Evolutionary conservation across 305 asterid species (phyloP), one percentile per base, ranked within the genome.

Genomic region (Plantago rigida): DNA sequence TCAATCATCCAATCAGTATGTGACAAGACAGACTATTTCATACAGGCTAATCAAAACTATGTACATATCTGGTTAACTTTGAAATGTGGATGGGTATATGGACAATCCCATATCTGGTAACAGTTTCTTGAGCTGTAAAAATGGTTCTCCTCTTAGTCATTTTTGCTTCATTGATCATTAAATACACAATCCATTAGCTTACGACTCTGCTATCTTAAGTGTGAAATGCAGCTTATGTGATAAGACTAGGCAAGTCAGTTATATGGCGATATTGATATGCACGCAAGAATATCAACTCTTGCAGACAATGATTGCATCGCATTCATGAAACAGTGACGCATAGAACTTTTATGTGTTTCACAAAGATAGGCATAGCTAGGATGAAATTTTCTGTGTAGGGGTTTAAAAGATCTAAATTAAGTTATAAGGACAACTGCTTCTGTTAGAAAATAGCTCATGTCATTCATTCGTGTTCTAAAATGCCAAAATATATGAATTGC

Each of bases 201-300:
- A 54, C 45, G 59, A 54, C 59, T 24, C 59, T 54, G 59, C 19
- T 53, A 53, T 53, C 15, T 36, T 4, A 13, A 55, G 46, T 9
- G 15, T 51, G 3, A 9, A 24, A 0, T 24, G 34, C 39, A 51
- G 39, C 39, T 51, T 51, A 2, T 19, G 56, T 51, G 34, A 19
- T 19, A 24, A 51, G 31, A n/a, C 14, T 12, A 51, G 44, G 15
- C 39, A 51, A 51, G 57, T 22, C 22, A 0, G 57, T 22, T 24
- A 24, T 24, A 24, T 11, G 13, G 13, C 22, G 4, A 54, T 54
- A 3, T 53, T 54, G 8, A 54, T 3, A 39, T 5, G 17, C 26
- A 29, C 29, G 39, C 59, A 55, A 15, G 19, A 24, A 0, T 54
- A 41, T n/a, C 19, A 6, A 4, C n/a, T n/a, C 39, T 22, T 22